Evolutionary conservation across 768 basidiomycete species (phyloP).

Genomic region (Xerocomellus amylosporus): DNA sequence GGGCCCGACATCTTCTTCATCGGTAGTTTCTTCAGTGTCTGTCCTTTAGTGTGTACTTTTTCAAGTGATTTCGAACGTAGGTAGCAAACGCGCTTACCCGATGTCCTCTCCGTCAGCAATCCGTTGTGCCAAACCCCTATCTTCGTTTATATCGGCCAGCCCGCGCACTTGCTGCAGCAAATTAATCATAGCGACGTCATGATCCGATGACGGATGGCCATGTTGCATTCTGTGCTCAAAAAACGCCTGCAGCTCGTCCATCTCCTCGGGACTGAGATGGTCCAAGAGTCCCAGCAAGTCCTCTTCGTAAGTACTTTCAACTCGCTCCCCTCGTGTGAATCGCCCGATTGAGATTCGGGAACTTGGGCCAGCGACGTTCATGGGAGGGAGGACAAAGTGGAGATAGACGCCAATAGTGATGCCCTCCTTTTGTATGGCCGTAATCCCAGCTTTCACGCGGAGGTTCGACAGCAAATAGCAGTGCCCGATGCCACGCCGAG

Average conservation of each 20-base stretch:
- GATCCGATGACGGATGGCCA: constrained; percentile 13
- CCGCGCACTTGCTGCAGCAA: constrained; percentile 24
- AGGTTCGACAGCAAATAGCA: too few species aligned
- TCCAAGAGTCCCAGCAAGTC: constrained; percentile 22
- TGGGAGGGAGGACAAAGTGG: constrained; percentile 7
- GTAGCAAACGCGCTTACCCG: background rate
- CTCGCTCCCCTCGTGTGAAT: constrained; percentile 4
- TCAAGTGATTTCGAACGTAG: background rate
- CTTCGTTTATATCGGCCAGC: constrained; percentile 19
- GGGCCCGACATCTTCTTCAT: background rate
- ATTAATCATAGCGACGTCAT: constrained; percentile 24
- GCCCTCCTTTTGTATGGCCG: too few species aligned
- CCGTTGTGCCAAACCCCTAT: constrained; percentile 20
- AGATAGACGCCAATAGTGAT: too few species aligned
- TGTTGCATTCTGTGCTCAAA: constrained; percentile 4
- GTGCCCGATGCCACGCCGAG: too few species aligned
- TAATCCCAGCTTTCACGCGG: too few species aligned
- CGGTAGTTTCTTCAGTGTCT: background rate
- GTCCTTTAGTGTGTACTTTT: background rate
- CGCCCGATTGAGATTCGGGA: constrained; percentile 11
- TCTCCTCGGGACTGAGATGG: constrained; percentile 18
- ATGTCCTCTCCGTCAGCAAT: constrained; percentile 14
- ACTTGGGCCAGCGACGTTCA: constrained; percentile 26
- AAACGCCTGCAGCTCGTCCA: constrained; percentile 18
- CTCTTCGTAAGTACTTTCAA: constrained; percentile 25